These are phyloP conservation scores for Cytospora leucostoma DNA, from an alignment of 2,329 filamentous ascomycete genomes.

Conservation along the genomic window DNA sequence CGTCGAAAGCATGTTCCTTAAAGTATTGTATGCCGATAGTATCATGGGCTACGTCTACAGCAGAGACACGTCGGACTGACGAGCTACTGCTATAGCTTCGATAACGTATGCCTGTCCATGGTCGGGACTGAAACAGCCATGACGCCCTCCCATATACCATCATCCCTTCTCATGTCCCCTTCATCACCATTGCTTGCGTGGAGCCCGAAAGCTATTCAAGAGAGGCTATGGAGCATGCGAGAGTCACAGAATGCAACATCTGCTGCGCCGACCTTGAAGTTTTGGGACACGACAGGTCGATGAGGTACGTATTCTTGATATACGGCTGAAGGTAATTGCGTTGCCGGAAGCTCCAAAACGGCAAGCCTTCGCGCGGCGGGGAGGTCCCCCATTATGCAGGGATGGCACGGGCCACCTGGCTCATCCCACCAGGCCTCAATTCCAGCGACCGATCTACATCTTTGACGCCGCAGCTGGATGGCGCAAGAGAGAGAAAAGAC, in stretches of 20 bases:
- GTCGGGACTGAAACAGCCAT: background rate
- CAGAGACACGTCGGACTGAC: background rate
- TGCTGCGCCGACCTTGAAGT: no score
- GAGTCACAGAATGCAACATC: background rate
- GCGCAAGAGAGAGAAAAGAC: slow-evolving; percentile 10
- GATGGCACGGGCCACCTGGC: slow-evolving; percentile 13
- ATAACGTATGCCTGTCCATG: background rate
- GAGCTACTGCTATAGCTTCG: slow-evolving; percentile 8
- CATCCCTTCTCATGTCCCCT: background rate
- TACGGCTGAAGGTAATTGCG: slow-evolving; percentile 6
- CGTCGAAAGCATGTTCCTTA: slow-evolving; percentile 7
- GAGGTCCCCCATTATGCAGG: background rate
- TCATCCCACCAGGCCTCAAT: slow-evolving; percentile 23
- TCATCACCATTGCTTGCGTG: background rate
- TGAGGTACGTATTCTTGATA: background rate
- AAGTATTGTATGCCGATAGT: background rate
- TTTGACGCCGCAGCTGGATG: slow-evolving; percentile 17
- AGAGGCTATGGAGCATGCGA: background rate
- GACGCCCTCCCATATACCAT: background rate
- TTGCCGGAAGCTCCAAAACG: background rate
- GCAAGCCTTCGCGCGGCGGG: background rate
- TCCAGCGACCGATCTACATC: slow-evolving; percentile 21
- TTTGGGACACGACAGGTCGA: background rate
- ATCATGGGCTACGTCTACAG: slow-evolving; percentile 9
- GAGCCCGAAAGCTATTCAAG: no score